These are phyloP conservation scores for Phialophora expanda DNA, from an alignment of 2,329 filamentous ascomycete genomes.

Conservation along the genomic window DNA sequence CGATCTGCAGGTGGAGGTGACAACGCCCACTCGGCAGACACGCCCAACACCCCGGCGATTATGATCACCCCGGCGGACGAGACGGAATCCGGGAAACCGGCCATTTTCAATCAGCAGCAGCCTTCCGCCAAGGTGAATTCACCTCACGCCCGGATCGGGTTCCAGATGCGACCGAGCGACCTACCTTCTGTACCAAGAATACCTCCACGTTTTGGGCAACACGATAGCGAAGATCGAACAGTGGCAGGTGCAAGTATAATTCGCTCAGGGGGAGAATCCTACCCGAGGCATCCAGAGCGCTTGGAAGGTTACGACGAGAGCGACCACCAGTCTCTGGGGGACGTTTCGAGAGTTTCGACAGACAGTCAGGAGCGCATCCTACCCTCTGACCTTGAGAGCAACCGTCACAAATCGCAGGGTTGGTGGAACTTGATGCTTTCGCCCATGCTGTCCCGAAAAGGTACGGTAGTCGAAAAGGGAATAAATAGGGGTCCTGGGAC, in stretches of 20 bases:
- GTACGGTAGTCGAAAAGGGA: conserved; percentile 44
- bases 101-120: conserved; percentile 26
- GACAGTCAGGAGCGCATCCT: conserved; percentile 44
- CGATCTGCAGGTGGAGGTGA: conserved; percentile 36
- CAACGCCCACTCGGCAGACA: conserved; percentile 42
- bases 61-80: conserved; percentile 54
- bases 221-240: background rate
- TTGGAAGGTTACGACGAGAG: conserved; percentile 18
- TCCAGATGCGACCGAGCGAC: conserved; percentile 32
- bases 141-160: conserved; percentile 41
- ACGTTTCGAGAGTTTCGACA: conserved; percentile 36
- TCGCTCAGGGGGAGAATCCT: background rate
- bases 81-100: conserved; percentile 45
- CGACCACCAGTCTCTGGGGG: conserved; percentile 1
- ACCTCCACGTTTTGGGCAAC: conserved; percentile 36
- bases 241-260: conserved; percentile 17
- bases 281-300: background rate
- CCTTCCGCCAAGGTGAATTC: conserved; percentile 54
- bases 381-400: conserved; percentile 37
- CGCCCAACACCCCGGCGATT: conserved; percentile 53
- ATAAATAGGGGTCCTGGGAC: conserved; percentile 12
- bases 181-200: conserved; percentile 51
- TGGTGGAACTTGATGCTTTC: conserved; percentile 58
- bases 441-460: conserved; percentile 49
- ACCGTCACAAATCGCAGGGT: conserved; percentile 52